Percentiles rank a stretch among this genome's conserved stretches.
These are phyloP conservation scores for Triangularia verruculosa DNA, from an alignment of 2,329 filamentous ascomycete species.

Conservation along the genomic window DNA sequence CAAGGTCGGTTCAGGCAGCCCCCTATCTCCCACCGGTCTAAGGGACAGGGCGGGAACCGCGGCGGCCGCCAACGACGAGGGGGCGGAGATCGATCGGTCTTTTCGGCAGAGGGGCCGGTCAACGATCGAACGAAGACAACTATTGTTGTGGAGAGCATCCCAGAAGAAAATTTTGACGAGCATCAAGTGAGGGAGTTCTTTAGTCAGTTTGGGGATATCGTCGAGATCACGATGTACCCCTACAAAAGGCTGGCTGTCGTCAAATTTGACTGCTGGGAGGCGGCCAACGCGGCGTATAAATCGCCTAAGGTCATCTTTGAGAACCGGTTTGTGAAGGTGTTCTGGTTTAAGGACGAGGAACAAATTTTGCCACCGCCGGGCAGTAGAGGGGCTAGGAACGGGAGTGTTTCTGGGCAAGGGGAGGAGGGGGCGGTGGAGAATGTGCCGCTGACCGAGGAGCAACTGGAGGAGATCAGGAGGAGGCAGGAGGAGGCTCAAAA, in stretches of 20 bases:
- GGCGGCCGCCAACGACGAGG: slow-evolving; percentile 10
- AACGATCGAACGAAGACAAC: slow-evolving; percentile 62
- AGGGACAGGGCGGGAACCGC: slow-evolving; percentile 5
- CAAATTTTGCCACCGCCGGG: slow-evolving; percentile 34
- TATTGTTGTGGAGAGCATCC: slow-evolving; percentile 76
- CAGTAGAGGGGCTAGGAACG: slow-evolving; percentile 30
- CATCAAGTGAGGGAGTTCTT: slow-evolving; percentile 67
- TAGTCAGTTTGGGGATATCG: slow-evolving; percentile 64
- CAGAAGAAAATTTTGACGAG: slow-evolving; percentile 66
- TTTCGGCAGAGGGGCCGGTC: slow-evolving; percentile 63
- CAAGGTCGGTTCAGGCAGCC: neutral
- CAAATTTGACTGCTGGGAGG: slow-evolving; percentile 63
- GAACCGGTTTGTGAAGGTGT: slow-evolving; percentile 82
- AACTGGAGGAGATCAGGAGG: slow-evolving; percentile 65
- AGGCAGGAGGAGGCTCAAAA: slow-evolving; percentile 72
- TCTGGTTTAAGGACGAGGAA: slow-evolving; percentile 64
- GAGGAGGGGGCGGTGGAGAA: slow-evolving; percentile 6
- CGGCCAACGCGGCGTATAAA: slow-evolving; percentile 67
- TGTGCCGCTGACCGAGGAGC: slow-evolving; percentile 52
- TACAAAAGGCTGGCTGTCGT: slow-evolving; percentile 67
- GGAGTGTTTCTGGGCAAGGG: slow-evolving; percentile 24
- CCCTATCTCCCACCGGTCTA: slow-evolving; percentile 3
- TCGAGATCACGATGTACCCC: slow-evolving; percentile 61
- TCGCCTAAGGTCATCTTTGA: slow-evolving; percentile 81
- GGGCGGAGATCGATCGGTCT: slow-evolving; percentile 45